Base-by-base conservation (phyloP, 306 rosid species). In the Lathyrus aphaca region DNA sequence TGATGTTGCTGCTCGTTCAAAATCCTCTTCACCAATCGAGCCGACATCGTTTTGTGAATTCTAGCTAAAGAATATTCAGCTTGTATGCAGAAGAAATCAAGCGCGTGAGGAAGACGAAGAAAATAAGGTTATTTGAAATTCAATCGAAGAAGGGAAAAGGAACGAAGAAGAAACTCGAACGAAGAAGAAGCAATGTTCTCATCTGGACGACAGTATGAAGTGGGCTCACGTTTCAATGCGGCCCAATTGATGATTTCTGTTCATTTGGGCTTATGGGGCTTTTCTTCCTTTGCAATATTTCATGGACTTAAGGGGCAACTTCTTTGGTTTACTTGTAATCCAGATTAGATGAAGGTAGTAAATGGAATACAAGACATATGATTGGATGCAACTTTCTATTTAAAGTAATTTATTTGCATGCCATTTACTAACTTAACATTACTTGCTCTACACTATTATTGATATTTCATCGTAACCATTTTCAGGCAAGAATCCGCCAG, bases 21-120 rank as follows among this genome's bases (percentile, higher is more conserved):
- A 66, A 90, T 81, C 78, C 80, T 90, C 81, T 80, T 93, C 81
- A 90, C 74, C 81, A 81, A 77, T 55, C 97, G 85, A 84, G 77
- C 89, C n/a, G 97, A 90, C 98, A 93, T 93, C 56, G 80, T 74
- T 46, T 37, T 0, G 32, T 44, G 54, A 19, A 17, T 27, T 64
- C 13, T 30, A 15, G 15, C 18, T 46, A 53, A 69, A 39, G 38
- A 46, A 14, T 55, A 19, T 39, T 63, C 65, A 39, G n/a, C 5
- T 21, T 18, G 32, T 18, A 35, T 66, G 30, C 4, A 51, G 15
- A 55, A 4, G n/a, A 25, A 61, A 45, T 72, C 11, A 29, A 14
- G 27, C 8, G 55, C 0, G 12, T 19, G 29, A 51, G 29, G 19
- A 10, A 19, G 14, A 50, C 4, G 12, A 11, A 19, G 4, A 53